Evolutionary conservation across 108 stramenopile genomes (phyloP).

Genomic region (Stephanodiscus minutulus): DNA sequence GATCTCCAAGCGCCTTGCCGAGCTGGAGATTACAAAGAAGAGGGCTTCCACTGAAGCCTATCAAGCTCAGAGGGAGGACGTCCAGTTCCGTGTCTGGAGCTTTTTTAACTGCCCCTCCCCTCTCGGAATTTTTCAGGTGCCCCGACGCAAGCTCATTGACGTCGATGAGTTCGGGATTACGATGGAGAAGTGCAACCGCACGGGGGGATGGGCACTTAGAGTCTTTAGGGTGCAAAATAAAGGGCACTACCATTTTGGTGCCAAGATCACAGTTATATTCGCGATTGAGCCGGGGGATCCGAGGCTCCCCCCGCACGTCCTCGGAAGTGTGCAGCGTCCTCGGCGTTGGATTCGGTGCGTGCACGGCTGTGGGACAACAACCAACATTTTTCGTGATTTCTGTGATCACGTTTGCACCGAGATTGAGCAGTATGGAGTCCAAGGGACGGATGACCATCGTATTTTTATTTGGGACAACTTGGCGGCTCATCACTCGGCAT

Average conservation of each 20-base stretch:
- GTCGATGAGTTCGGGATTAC: constrained; percentile 28
- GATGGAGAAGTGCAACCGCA: no score
- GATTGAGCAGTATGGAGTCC: constrained; percentile 6
- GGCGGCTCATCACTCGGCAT: no score
- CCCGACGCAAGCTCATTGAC: constrained; percentile 17
- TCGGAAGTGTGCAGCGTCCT: constrained; percentile 19
- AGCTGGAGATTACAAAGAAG: no score
- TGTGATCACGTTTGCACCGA: constrained; percentile 4
- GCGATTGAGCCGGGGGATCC: no score
- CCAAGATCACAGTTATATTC: constrained; percentile 9
- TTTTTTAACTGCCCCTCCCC: no score
- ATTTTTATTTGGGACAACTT: no score
- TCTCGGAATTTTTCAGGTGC: not conserved
- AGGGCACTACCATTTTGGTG: constrained; percentile 18
- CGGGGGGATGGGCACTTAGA: constrained; percentile 6
- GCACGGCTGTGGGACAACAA: constrained; percentile 13
- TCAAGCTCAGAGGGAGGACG: not conserved
- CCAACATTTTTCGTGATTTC: constrained; percentile 13
- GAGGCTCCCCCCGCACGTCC: not conserved
- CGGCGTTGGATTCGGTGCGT: no score
- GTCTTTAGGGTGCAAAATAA: constrained; percentile 9
- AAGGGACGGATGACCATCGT: constrained; percentile 11
- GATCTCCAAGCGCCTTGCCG: no score
- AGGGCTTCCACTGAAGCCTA: constrained; percentile 5
- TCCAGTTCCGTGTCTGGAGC: no score